These are phyloP conservation scores for Chytriomyces confervae DNA, from an alignment of 192 early-diverging fungal species.

Conservation along the genomic window DNA sequence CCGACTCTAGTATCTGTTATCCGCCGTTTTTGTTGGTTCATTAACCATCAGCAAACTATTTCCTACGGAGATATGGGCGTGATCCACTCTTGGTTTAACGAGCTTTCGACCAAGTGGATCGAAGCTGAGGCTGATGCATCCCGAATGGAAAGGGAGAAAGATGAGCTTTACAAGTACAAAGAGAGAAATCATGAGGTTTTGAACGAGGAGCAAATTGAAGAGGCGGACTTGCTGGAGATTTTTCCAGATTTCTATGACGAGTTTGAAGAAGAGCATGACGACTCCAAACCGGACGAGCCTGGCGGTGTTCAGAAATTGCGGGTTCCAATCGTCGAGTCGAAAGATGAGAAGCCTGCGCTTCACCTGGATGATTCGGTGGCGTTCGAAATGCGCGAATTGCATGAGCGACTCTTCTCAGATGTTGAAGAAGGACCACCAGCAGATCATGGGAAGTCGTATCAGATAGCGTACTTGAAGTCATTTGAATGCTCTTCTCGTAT, in stretches of 20 bases:
- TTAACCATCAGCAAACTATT: constrained; percentile 18
- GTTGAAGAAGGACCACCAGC: constrained; percentile 42
- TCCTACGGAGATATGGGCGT: constrained; percentile 41
- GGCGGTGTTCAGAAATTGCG: constrained; percentile 9
- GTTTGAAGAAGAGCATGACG: constrained; percentile 60
- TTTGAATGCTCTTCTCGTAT: constrained; percentile 30
- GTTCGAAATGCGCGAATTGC: constrained; percentile 58
- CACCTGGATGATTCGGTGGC: constrained; percentile 54
- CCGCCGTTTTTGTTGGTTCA: constrained; percentile 32
- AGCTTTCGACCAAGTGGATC: constrained; percentile 67
- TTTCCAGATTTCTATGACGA: constrained; percentile 83
- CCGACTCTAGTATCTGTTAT: constrained; percentile 16
- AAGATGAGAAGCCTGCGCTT: not conserved
- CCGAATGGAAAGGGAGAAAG: constrained; percentile 42
- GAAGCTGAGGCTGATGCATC: constrained; percentile 61
- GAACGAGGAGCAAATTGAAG: constrained; percentile 69
- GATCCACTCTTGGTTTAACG: constrained; percentile 60
- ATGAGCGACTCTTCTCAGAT: constrained; percentile 37
- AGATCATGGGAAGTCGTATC: constrained; percentile 7
- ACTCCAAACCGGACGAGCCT: constrained; percentile 54
- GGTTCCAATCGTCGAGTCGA: not conserved
- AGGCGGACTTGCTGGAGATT: constrained; percentile 70
- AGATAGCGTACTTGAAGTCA: constrained; percentile 14
- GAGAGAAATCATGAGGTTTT: constrained; percentile 46
- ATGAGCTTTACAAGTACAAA: constrained; percentile 54